Evolutionary conservation across 1,284 basidiomycete genomes (phyloP), one percentile per base, ranked within the genome.

Genomic region (Cryptococcus hybrid): DNA sequence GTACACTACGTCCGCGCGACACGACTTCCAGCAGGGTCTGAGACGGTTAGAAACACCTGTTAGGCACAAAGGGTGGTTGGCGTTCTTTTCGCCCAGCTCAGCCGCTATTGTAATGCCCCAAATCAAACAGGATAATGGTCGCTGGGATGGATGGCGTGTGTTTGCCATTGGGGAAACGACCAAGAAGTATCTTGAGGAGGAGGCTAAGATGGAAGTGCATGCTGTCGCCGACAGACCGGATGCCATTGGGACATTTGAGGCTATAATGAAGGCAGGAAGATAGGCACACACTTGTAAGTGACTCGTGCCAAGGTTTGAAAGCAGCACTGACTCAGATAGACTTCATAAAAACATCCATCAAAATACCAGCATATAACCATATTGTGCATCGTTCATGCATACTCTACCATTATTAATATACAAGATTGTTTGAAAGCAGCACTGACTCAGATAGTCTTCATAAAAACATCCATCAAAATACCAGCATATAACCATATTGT

Each of bases 101-200:
- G 70, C 70, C 3, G 63, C 54, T 7, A 62, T 63, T 5, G 73
- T 71, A 3, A 51, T 76, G 1, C 61, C 63, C 7, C 57, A 62
- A 37, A 51, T 70, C 5, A 30, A 49, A 5, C 51, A 52, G 18
- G 36, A 54, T n/a, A 36, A 24, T n/a, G 38, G 43, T 40, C 39
- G n/a, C 7, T 51, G 52, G 46, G 34, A 42, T 13, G 44, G 48
- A 35, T 62, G 59, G 50, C 51, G 59, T 38, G 34, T 73, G 7
- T 67, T 64, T 0, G 72, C 70, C 0, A 76, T 78, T 34, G 76
- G 76, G 6, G 65, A 73, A 51, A 78, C 75, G 39, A 78, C 75
- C 2, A 59, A 56, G 30, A 55, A 52, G 9, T 71, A 53, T 47
- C 53, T 76, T 7, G 52, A 54, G 8, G 49, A 54, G 1, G 46